These are phyloP conservation scores for Neurospora discreta DNA, from an alignment of 495 filamentous ascomycete species.

Conservation along the genomic window DNA sequence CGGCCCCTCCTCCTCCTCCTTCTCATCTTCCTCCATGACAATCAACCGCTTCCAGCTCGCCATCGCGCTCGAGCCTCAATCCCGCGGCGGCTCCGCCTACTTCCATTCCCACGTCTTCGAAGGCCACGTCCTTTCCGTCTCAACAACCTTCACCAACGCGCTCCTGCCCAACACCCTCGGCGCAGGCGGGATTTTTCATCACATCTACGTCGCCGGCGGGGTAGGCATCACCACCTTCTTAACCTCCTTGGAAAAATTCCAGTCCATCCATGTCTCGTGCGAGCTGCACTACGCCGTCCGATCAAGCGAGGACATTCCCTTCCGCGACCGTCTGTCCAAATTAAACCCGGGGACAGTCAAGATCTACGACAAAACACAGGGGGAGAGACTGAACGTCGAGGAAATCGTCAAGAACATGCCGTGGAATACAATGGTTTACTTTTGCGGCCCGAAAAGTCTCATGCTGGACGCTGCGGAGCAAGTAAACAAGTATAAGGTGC, in stretches of 20 bases:
- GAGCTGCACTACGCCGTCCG: conserved; percentile 40
- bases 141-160: conserved; percentile 25
- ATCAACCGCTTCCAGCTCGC: conserved; percentile 33
- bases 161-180: conserved; percentile 6
- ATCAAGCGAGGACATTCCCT: conserved; percentile 28
- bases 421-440: conserved; percentile 42
- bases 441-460: conserved; percentile 42
- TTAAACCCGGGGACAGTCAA: conserved; percentile 23
- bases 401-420: conserved; percentile 24
- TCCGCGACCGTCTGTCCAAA: conserved; percentile 24
- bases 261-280: conserved; percentile 31
- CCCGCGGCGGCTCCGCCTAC: conserved; percentile 38
- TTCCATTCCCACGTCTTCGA: conserved; percentile 36
- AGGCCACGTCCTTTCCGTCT: conserved; percentile 33
- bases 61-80: conserved; percentile 31
- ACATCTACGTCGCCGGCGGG: conserved; percentile 42
- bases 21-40: too few relatives aligned
- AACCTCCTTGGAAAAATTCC: conserved; percentile 21
- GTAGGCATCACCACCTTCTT: conserved; percentile 45
- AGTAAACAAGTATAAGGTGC: conserved; percentile 25
- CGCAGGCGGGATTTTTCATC: conserved; percentile 27
- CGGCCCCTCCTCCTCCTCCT: background rate
- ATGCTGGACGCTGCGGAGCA: conserved; percentile 33
- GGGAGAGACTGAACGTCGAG: conserved; percentile 35
- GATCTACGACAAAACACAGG: conserved; percentile 37